A percentile compares a stretch with the other conserved stretches of the same genome.
These are phyloP conservation scores for Hippophae tibetana DNA, from an alignment of 306 rosid species.

Conservation along the genomic window DNA sequence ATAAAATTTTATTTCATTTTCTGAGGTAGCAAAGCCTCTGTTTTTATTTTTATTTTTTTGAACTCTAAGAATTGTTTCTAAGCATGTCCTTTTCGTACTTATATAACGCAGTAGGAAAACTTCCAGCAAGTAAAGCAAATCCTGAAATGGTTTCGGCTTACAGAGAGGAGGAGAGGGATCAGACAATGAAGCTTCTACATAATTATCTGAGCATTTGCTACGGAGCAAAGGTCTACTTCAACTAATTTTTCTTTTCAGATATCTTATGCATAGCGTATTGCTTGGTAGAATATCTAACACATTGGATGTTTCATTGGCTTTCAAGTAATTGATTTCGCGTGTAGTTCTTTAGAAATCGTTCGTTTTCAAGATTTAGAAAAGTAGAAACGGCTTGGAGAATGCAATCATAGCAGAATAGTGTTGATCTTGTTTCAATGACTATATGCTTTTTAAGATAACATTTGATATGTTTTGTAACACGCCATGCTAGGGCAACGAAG, in stretches of 20 bases:
- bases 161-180: conserved; percentile 54
- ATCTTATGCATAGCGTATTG: not conserved
- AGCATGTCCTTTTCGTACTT: not conserved
- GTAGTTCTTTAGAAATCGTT: too few species aligned
- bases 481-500: not conserved
- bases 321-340: too few species aligned
- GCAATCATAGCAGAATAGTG: too few species aligned
- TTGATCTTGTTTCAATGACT: too few species aligned
- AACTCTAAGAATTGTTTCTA: too few species aligned
- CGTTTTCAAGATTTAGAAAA: too few species aligned
- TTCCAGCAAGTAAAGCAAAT: conserved; percentile 65
- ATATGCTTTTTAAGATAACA: too few species aligned
- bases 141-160: conserved; percentile 47
- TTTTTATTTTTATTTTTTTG: not conserved
- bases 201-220: conserved; percentile 39
- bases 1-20: not conserved
- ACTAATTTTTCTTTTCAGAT: not conserved
- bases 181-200: conserved; percentile 36
- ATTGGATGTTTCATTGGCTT: too few species aligned
- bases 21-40: not conserved
- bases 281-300: not conserved
- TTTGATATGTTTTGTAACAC: too few species aligned
- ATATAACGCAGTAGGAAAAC: conserved; percentile 62
- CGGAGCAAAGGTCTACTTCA: conserved; percentile 44
- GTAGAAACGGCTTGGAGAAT: too few species aligned